Evolutionary conservation across 306 rosid species (phyloP), one percentile per base, ranked within the genome.

Genomic region (Leucaena leucocephala): DNA sequence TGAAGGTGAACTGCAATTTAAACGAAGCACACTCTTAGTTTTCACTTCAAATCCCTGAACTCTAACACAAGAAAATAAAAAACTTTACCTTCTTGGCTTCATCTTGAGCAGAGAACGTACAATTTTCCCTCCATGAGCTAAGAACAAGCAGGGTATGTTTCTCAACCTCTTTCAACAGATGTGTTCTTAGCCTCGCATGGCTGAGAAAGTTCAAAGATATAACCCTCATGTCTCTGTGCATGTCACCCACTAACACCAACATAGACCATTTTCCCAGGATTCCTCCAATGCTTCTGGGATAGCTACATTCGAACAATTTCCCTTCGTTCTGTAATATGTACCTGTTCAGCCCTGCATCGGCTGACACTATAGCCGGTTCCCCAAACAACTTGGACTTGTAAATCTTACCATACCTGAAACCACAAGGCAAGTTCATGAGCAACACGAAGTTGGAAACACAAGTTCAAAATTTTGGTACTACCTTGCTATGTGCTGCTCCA

Each of bases 231-330:
- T 88, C 87, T 77, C 90, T 84, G 33, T 90, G 95, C 95, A 90
- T 90, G 87, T 90, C 95, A 17, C 95, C 95, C 6, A 92, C 93
- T 34, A 91, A 55, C 63, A 94, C 98, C 84, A 94, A 71, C 98
- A 94, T 94, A 33, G 98, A 94, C 98, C 98, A 94, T 83, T 94
- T 92, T n/a, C 98, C 98, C 5, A 94, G 91, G 78, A 94, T 90
- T 34, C 90, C 94, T 2, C 92, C 91, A 68, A 94, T 81, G 91
- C 98, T 94, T 79, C 73, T 82, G 1, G 98, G 98, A 78, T 94
- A 94, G 71, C 94, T 92, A 75, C 90, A 88, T 75, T 94, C 97
- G 59, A 94, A 94, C 72, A 92, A 71, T 79, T 93, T 89, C 58
- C 98, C 98, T 71, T 94, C 97, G 76, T 92, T 94, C 74, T 90